Evolutionary conservation across 345 rosid genomes (phyloP).

Genomic region (Tarenaya hassleriana): DNA sequence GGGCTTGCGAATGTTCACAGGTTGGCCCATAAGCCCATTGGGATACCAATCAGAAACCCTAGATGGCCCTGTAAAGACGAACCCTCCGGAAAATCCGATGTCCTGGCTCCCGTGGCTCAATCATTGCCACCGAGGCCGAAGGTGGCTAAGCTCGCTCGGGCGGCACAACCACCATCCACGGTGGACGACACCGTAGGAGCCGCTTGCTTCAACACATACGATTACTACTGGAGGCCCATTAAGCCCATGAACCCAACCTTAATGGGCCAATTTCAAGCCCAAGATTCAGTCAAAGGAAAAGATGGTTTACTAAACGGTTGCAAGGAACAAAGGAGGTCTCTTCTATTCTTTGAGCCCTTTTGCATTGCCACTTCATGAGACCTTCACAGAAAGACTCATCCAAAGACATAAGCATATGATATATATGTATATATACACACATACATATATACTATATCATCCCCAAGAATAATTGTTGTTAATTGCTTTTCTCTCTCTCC

Average conservation of each 20-base stretch:
- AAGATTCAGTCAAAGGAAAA: too few relatives aligned
- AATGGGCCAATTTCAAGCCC: too few relatives aligned
- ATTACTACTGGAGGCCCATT: conserved; percentile 54
- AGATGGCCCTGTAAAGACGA: conserved; percentile 36
- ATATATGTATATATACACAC: too few relatives aligned
- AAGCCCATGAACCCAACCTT: neutral
- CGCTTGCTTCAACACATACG: conserved; percentile 54
- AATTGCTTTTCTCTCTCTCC: too few relatives aligned
- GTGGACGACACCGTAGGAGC: conserved; percentile 25
- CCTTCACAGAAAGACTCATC: too few relatives aligned
- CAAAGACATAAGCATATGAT: too few relatives aligned
- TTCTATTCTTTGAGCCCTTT: conserved; percentile 36
- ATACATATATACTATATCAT: too few relatives aligned
- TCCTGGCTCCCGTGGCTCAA: conserved; percentile 35
- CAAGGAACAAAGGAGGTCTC: conserved; percentile 34
- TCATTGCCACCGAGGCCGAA: conserved; percentile 57
- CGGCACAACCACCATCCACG: conserved; percentile 21
- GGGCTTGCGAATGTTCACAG: conserved; percentile 42
- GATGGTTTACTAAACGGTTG: neutral
- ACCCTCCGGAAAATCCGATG: conserved; percentile 19
- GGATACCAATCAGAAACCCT: conserved; percentile 40
- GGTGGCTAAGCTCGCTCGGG: conserved; percentile 34
- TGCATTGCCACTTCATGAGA: conserved; percentile 61
- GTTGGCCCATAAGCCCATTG: conserved; percentile 52
- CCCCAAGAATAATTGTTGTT: too few relatives aligned